A percentile compares a stretch with the other conserved stretches of the same genome.
phyloP scores from a whole-genome alignment of 2,329 filamentous ascomycete species.

The Diaporthe sp. region DNA sequence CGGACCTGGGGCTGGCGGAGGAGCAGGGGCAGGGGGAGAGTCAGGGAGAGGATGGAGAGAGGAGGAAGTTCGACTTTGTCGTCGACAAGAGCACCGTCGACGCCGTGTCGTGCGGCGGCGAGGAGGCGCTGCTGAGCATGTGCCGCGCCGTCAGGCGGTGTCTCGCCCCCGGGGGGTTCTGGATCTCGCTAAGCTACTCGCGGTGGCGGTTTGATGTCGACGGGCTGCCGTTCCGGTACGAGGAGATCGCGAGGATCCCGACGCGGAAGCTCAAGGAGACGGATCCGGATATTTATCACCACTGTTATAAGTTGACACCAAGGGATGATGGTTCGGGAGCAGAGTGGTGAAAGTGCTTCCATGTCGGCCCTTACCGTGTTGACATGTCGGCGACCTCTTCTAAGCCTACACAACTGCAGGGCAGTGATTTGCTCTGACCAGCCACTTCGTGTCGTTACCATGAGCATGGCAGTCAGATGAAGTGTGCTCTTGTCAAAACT shows the following conservation, averaged over 20 bases:
- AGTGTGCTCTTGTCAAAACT: too few relatives aligned
- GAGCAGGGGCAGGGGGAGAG: background rate
- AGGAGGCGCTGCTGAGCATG: constrained; percentile 56
- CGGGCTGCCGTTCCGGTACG: constrained; percentile 57
- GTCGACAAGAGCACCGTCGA: constrained; percentile 66
- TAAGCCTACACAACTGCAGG: background rate
- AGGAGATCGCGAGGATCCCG: constrained; percentile 58
- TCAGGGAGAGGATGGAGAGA: too few relatives aligned
- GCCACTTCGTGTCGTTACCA: background rate
- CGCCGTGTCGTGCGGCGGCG: constrained; percentile 62
- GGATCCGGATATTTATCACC: constrained; percentile 63
- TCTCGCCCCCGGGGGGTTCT: constrained; percentile 56
- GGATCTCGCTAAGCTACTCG: constrained; percentile 66
- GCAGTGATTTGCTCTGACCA: background rate
- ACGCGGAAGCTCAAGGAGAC: constrained; percentile 56
- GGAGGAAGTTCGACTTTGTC: constrained; percentile 55
- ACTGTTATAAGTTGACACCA: constrained; percentile 60
- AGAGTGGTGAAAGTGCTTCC: background rate
- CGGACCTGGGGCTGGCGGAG: background rate
- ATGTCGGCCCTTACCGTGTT: background rate
- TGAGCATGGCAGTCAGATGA: background rate
- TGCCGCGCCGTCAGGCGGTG: constrained; percentile 51
- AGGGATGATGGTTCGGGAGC: background rate
- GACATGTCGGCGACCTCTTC: background rate
- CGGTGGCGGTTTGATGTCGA: constrained; percentile 55